Evolutionary conservation across 441 rosid species (phyloP), one percentile per base, ranked within the genome.

Genomic region (Monsonia emarginata): DNA sequence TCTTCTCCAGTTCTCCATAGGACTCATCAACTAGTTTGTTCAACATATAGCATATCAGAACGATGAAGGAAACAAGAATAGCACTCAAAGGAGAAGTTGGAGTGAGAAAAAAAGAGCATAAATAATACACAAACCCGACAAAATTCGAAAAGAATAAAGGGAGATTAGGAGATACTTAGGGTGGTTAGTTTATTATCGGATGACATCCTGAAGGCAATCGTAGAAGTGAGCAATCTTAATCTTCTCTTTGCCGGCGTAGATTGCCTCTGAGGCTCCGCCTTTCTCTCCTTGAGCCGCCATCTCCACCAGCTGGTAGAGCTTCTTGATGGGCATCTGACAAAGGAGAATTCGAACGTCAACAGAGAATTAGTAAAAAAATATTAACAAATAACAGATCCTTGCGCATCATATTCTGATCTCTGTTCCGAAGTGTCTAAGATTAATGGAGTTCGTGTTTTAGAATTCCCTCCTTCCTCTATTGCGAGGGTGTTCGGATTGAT

Each of bases 211-310:
- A 31, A 85, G 84, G 72, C 97, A 85, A 67, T 85, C 89, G 5
- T 79, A 84, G 73, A 93, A 93, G 81, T 85, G 92, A 28, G 78
- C 48, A 46, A 86, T 81, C 36, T 78, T 75, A 22, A 93, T 93
- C 81, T 87, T 90, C 63, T 84, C 83, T 70, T 21, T 72, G 1
- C 98, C 91, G 0, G 82, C 66, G 74, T 69, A 90, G 68, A 87
- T 80, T 11, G 89, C 88, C 74, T 87, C 95, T 0, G 91, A 85
- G 11, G 83, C 68, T 61, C 95, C 91, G 48, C 96, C 96, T 0
- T 75, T 70, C 68, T 85, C 90, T 36, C 98, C 96, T 68, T 86
- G 95, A 22, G 87, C 98, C 4, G 97, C 98, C 97, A 90, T 93
- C 74, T 93, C 93, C 14, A 87, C 71, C 83, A 85, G 68, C 90